Base-by-base conservation (phyloP, 2,329 filamentous ascomycete genomes). In the Cladosporium sp. region DNA sequence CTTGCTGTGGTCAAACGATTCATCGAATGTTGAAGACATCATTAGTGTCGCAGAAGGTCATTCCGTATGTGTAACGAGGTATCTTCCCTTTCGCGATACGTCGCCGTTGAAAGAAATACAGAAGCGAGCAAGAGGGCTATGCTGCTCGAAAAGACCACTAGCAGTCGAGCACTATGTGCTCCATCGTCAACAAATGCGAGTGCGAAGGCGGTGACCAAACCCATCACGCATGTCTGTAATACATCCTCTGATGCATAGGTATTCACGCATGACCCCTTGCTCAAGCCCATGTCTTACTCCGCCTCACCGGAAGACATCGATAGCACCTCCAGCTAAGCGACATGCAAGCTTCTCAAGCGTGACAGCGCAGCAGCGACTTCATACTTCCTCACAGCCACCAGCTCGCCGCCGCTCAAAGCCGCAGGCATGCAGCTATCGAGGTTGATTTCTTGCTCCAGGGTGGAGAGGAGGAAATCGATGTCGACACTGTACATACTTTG, bases 361-460 rank as follows among this genome's bases (percentile, higher is more conserved):
- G 71, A 74, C 33, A 76, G 57, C 8, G 72, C 74, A 53, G 73
- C 73, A 46, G 70, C 73, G 28, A 76, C 40, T 67, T 76, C 75
- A 44, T 73, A 70, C 2, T 62, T 67, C 33, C 75, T 71, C 35
- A 74, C 68, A 49, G 71, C 74, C 26, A 76, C 74, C 37, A 73
- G 62, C 29, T 75, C 74, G 33, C 74, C 74, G 21, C 72, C 72
- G n/a, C 35, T 64, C 28, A 75, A 65, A n/a, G 67, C 67, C 1
- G 52, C 56, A 2, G 73, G 71, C 33, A 75, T 67, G 35, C 66
- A 66, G 44, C 67, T 66, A 11, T 73, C 68, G 16, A 73, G 62
- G n/a, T 64, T 69, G 37, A 73, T 23, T 4, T 67, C 66, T 14
- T 65, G 65, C 49, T 68, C 68, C 29, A 74, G 61, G 14, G 53